Evolutionary conservation across 1,284 basidiomycete genomes (phyloP).

Genomic region (Boletellus deceptivus): DNA sequence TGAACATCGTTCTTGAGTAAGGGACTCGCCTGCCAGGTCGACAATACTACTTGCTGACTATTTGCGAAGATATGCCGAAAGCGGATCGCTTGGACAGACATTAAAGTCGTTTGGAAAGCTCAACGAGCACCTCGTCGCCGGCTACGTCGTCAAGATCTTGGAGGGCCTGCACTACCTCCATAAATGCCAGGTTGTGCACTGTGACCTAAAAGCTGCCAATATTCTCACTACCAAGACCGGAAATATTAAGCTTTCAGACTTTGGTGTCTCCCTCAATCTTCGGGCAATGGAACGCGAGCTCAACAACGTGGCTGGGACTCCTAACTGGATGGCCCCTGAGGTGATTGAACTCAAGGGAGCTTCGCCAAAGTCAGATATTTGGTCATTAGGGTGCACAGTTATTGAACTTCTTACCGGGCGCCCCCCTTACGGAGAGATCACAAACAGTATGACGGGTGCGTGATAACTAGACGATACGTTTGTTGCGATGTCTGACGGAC

Average conservation of each 20-base stretch:
- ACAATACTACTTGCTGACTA: slow-evolving; percentile 14
- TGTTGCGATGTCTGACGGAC: slow-evolving; percentile 9
- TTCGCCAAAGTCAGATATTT: slow-evolving; percentile 79
- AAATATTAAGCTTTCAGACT: slow-evolving; percentile 97
- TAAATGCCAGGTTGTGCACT: slow-evolving; percentile 76
- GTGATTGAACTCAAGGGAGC: slow-evolving; percentile 83
- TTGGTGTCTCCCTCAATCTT: slow-evolving; percentile 97
- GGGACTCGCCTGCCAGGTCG: slow-evolving; percentile 34
- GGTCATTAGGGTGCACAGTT: slow-evolving; percentile 93
- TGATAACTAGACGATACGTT: not conserved
- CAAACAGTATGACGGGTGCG: slow-evolving; percentile 82
- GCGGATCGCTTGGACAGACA: slow-evolving; percentile 88
- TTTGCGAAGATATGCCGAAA: slow-evolving; percentile 78
- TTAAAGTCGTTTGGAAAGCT: slow-evolving; percentile 89
- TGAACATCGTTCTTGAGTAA: slow-evolving; percentile 92
- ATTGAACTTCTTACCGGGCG: slow-evolving; percentile 90
- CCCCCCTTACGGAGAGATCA: slow-evolving; percentile 87
- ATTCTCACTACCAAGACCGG: slow-evolving; percentile 97
- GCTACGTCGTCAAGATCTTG: slow-evolving; percentile 90
- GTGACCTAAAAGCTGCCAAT: slow-evolving; percentile 98
- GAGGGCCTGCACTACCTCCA: slow-evolving; percentile 92
- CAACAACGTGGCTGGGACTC: slow-evolving; percentile 89
- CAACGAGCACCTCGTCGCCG: slow-evolving; percentile 84
- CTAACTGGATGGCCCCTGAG: slow-evolving; percentile 99
- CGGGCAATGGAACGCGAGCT: slow-evolving; percentile 90